Evolutionary conservation across 306 rosid genomes (phyloP).

Genomic region (Cyamopsis tetragonoloba): DNA sequence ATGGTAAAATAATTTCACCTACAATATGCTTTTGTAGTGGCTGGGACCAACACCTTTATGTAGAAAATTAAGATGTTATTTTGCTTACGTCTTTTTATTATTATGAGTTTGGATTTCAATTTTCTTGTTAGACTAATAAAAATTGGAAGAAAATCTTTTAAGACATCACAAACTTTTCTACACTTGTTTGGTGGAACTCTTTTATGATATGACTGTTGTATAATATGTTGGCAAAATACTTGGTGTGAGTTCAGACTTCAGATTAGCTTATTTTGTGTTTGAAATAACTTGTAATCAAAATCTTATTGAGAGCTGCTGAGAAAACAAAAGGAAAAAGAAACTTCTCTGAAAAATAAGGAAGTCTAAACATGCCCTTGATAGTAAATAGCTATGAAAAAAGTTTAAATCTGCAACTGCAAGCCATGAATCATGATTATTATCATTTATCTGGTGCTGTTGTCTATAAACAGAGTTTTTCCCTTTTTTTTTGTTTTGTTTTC

Average conservation of each 20-base stretch:
- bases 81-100: too few species aligned
- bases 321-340: not conserved
- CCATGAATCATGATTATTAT: too few species aligned
- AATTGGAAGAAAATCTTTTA: not conserved
- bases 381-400: not conserved
- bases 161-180: not conserved
- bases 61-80: constrained; percentile 4
- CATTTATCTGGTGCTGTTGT: not conserved
- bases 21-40: not conserved
- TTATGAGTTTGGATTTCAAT: not conserved
- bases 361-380: not conserved
- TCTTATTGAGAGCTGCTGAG: not conserved
- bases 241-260: not conserved
- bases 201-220: not conserved
- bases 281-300: not conserved
- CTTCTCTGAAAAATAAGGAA: not conserved
- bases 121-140: not conserved
- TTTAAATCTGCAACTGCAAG: not conserved
- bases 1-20: not conserved
- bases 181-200: not conserved
- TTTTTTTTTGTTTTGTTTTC: not conserved
- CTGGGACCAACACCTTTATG: not conserved
- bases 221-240: not conserved
- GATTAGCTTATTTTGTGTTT: not conserved
- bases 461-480: not conserved